Percentiles rank a stretch among this genome's conserved stretches.
These are phyloP conservation scores for Amanita pseudoporphyria DNA, from an alignment of 768 basidiomycete species.

Conservation along the genomic window DNA sequence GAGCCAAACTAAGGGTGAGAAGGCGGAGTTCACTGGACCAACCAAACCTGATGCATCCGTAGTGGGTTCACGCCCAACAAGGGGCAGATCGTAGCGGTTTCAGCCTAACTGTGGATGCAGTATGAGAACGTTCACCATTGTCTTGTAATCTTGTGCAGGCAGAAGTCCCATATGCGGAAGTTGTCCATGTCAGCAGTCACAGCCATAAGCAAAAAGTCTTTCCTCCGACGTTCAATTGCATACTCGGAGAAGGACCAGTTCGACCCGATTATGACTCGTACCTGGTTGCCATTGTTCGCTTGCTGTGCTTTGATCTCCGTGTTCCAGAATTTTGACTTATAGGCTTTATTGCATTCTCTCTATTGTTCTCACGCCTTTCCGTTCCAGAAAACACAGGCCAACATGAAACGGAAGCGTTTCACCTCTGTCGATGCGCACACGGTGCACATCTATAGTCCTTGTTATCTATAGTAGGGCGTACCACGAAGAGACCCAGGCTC, in stretches of 20 bases:
- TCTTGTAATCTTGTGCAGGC: no score
- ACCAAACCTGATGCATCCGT: constrained; percentile 29
- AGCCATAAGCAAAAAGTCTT: no score
- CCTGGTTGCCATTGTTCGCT: no score
- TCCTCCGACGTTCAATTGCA: no score
- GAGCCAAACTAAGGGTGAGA: constrained; percentile 10
- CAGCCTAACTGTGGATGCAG: constrained; percentile 10
- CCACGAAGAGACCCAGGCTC: background rate
- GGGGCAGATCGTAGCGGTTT: constrained; percentile 26
- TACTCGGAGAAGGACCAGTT: no score
- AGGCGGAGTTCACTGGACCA: constrained; percentile 15
- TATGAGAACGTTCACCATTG: background rate
- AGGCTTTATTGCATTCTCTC: background rate
- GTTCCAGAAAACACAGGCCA: no score
- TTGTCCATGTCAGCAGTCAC: no score
- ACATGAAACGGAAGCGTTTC: background rate
- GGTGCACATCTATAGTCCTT: background rate
- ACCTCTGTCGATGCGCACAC: background rate
- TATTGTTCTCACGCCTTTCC: no score
- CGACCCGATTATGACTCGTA: no score
- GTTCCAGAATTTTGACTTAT: no score
- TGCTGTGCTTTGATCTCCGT: no score
- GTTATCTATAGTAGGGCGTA: background rate
- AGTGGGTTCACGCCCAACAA: constrained; percentile 24
- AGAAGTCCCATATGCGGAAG: no score